Evolutionary conservation across 2,329 filamentous ascomycete genomes (phyloP), one percentile per base, ranked within the genome.

Genomic region (Lachnellula cervina): DNA sequence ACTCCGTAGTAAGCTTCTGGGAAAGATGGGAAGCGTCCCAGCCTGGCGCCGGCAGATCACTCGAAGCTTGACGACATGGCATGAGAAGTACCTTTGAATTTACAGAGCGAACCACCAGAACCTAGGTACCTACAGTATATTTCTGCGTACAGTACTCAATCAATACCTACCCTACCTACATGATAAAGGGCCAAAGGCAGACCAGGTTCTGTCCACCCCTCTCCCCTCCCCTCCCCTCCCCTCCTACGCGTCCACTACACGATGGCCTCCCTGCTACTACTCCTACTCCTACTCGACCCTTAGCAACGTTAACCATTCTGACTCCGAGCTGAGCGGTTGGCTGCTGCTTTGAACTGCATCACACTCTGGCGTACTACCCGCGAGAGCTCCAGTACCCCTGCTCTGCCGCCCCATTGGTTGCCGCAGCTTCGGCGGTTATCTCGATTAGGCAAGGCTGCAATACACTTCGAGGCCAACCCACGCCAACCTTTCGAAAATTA

Each of bases 401-500:
- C 54, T 55, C 44, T 56, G 52, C 49, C 34, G 58, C 56, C 47
- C 60, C 44, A 68, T 66, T 68, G 64, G 65, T 52, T 61, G 55
- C 51, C 54, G 59, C 58, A 60, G 50, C 58, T 28, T 66, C 66
- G 66, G 65, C 65, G 64, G 62, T 62, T 66, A 68, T 65, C 66
- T 68, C 58, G 62, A 68, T 68, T 63, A 59, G 65, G 66, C 52
- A 66, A 64, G 60, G 63, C 60, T 64, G 54, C 54, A 60, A 58
- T 55, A 45, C 49, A 16, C 51, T 16, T 55, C 56, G 52, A 57
- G 52, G 58, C 57, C 57, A 54, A 55, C 43, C 43, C 55, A n/a
- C n/a, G n/a, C n/a, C n/a, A n/a, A n/a, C n/a, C n/a, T n/a, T n/a
- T n/a, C n/a, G n/a, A n/a, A n/a, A n/a, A n/a, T 52, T 54, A 58